Evolutionary conservation across 2,329 filamentous ascomycete species (phyloP).

Genomic region (Xylariaceae sp.): DNA sequence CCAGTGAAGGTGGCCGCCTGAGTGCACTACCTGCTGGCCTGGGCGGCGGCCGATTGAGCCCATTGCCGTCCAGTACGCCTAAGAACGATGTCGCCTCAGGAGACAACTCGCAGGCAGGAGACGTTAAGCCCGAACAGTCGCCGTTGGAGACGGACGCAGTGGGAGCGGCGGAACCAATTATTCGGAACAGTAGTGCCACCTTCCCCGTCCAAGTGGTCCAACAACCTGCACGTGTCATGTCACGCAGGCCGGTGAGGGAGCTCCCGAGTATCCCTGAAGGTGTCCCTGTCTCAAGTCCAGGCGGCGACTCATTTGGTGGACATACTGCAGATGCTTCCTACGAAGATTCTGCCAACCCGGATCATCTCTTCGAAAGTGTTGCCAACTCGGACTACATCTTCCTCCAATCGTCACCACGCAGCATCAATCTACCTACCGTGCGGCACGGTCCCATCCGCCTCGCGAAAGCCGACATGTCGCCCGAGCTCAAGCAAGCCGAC

Average conservation of each 20-base stretch:
- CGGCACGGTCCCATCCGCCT: constrained; percentile 50
- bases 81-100: constrained; percentile 15
- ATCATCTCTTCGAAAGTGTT: constrained; percentile 9
- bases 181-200: no score
- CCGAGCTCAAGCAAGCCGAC: constrained; percentile 33
- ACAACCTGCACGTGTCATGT: constrained; percentile 9
- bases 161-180: constrained; percentile 18
- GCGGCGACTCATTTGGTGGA: no score
- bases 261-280: constrained; percentile 24
- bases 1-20: constrained; percentile 18
- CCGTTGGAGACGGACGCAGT: constrained; percentile 11
- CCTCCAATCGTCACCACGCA: constrained; percentile 40
- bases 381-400: constrained; percentile 40
- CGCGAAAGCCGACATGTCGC: constrained; percentile 34
- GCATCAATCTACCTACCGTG: constrained; percentile 40
- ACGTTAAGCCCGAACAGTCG: constrained; percentile 6
- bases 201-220: constrained; percentile 25
- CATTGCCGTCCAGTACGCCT: constrained; percentile 14
- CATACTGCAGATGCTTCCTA: constrained; percentile 11
- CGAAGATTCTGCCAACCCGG: constrained; percentile 8
- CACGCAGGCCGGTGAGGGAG: constrained; percentile 15
- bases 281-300: no score
- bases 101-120: constrained; percentile 17
- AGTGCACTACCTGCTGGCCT: no score
- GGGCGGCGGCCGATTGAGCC: no score